phyloP scores from a whole-genome alignment of 108 stramenopile species.

The Nitzschia palea region DNA sequence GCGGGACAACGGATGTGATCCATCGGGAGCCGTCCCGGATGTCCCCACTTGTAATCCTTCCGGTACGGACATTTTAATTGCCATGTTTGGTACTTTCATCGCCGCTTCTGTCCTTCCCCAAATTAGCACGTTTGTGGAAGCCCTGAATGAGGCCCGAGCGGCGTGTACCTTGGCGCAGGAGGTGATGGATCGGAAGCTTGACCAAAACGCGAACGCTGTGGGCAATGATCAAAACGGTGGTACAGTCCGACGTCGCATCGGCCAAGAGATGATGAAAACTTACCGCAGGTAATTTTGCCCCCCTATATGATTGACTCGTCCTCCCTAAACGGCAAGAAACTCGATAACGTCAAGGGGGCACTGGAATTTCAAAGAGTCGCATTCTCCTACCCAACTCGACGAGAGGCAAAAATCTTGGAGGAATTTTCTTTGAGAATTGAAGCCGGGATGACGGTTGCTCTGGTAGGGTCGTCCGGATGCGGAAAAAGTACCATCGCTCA shows the following conservation, averaged over 20 bases:
- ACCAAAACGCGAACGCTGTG: constrained; percentile 7
- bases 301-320: constrained; percentile 64
- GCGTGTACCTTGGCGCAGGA: constrained; percentile 53
- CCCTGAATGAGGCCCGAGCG: constrained; percentile 54
- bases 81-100: constrained; percentile 74
- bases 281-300: constrained; percentile 36
- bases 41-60: constrained; percentile 41
- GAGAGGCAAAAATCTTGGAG: constrained; percentile 39
- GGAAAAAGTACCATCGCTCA: constrained; percentile 76
- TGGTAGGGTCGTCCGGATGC: constrained; percentile 57
- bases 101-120: constrained; percentile 69
- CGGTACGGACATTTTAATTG: constrained; percentile 66
- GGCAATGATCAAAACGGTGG: constrained; percentile 22
- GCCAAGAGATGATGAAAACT: background rate
- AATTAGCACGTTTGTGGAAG: constrained; percentile 61
- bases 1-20: constrained; percentile 58
- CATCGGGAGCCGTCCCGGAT: constrained; percentile 38
- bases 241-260: background rate
- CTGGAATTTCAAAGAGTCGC: constrained; percentile 64
- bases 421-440: constrained; percentile 42
- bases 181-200: constrained; percentile 55
- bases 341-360: constrained; percentile 41
- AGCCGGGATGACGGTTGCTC: constrained; percentile 48
- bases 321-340: constrained; percentile 53
- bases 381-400: constrained; percentile 88